Conservation (phyloP, 2,329 filamentous ascomycete genomes). For the Fusarium siculi region DNA sequence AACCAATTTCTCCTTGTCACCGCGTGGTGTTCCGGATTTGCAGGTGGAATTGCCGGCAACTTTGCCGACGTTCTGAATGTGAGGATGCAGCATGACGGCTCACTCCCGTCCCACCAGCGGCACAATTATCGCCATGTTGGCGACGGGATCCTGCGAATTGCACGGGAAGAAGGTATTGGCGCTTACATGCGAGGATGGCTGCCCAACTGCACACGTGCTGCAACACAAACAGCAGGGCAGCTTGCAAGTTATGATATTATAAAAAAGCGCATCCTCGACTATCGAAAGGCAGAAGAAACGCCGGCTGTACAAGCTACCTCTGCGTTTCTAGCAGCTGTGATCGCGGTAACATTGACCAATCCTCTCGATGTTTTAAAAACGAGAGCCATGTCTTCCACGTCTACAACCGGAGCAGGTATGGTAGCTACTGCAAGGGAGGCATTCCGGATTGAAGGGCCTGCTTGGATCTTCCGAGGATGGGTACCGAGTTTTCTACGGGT, state of each 20-base stretch:
- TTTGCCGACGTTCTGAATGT: background rate
- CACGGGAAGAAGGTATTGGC: background rate
- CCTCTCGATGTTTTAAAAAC: background rate
- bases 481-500: background rate
- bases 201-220: background rate
- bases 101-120: background rate
- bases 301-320: background rate
- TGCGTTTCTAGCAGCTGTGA: background rate
- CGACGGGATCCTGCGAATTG: background rate
- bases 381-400: background rate
- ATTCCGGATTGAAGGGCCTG: background rate
- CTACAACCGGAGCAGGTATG: background rate
- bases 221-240: background rate
- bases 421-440: background rate
- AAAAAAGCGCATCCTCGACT: background rate
- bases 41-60: background rate
- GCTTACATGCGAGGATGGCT: background rate
- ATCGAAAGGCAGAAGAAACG: background rate
- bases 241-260: background rate
- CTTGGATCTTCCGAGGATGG: background rate
- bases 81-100: background rate
- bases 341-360: background rate
- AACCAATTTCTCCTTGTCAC: background rate
- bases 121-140: background rate
- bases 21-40: background rate